A percentile compares a stretch with the other conserved stretches of the same genome.
Evolutionary conservation across 805 yeast species (phyloP).

Genomic region (Limtongia smithiae): DNA sequence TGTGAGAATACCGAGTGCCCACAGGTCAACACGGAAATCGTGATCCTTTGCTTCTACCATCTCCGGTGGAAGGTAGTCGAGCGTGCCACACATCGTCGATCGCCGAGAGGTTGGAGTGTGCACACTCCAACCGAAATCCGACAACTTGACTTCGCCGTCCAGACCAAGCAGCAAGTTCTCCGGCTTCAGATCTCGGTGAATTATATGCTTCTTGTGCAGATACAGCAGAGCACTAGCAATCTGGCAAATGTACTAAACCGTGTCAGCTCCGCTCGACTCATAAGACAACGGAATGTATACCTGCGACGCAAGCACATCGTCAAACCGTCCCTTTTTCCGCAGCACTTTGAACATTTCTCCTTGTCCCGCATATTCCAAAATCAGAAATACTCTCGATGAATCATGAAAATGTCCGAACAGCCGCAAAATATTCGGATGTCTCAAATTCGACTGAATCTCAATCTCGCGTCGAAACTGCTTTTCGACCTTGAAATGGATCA

Average conservation of each 20-base stretch:
- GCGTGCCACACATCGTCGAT: constrained; percentile 87
- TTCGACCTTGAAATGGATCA: constrained; percentile 70
- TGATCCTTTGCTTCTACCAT: constrained; percentile 82
- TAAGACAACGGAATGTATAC: constrained; percentile 7
- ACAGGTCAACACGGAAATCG: constrained; percentile 74
- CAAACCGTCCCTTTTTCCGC: constrained; percentile 62
- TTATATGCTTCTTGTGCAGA: constrained; percentile 72
- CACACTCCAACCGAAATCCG: constrained; percentile 97
- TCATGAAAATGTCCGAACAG: constrained; percentile 86
- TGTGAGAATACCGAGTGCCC: constrained; percentile 88
- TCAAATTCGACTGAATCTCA: constrained; percentile 76
- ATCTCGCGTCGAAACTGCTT: constrained; percentile 86
- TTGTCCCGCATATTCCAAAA: constrained; percentile 77
- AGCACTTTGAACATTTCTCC: constrained; percentile 83
- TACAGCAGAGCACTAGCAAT: constrained; percentile 76
- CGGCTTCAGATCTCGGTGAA: constrained; percentile 92
- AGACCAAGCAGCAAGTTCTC: constrained; percentile 81
- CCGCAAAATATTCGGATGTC: constrained; percentile 77
- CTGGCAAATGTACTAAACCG: constrained; percentile 65
- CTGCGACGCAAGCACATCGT: constrained; percentile 68
- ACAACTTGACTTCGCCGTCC: constrained; percentile 72
- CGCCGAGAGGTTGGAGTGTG: constrained; percentile 57
- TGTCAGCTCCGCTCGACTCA: not conserved
- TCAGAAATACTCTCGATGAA: constrained; percentile 69
- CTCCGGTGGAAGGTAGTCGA: constrained; percentile 94